A percentile compares a stretch with the other conserved stretches of the same genome.
These are phyloP conservation scores for Hibiscus syriacus DNA, from an alignment of 345 rosid species.

Conservation along the genomic window DNA sequence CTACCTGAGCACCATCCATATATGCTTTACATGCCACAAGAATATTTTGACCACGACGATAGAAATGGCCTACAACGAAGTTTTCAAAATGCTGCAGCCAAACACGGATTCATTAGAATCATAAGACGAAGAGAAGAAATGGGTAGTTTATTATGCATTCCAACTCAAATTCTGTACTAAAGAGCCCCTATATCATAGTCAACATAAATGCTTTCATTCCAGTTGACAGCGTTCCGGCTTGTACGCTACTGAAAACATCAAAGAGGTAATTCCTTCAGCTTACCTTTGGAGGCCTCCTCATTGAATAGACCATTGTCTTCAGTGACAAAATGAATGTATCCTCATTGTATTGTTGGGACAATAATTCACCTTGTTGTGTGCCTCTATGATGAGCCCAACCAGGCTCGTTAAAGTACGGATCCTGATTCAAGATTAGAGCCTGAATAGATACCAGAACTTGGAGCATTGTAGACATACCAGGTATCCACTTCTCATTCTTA, in stretches of 20 bases:
- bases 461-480: conserved; percentile 65
- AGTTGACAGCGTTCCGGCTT: no score
- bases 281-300: conserved; percentile 86
- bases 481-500: conserved; percentile 76
- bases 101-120: conserved; percentile 10
- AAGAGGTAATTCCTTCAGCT: background rate
- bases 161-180: background rate
- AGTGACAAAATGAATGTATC: conserved; percentile 49
- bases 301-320: conserved; percentile 58
- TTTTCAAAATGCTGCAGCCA: conserved; percentile 67
- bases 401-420: conserved; percentile 91
- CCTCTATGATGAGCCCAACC: conserved; percentile 47
- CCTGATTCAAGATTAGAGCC: conserved; percentile 73
- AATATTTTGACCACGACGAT: conserved; percentile 45
- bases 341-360: conserved; percentile 56
- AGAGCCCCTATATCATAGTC: background rate
- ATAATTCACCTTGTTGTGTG: conserved; percentile 36
- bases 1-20: conserved; percentile 64
- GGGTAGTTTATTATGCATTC: background rate
- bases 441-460: conserved; percentile 96
- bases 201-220: no score
- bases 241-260: background rate
- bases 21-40: conserved; percentile 71
- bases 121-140: background rate
- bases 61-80: conserved; percentile 69